Base-by-base conservation (phyloP, 768 basidiomycete species). In the Hemileccinum rubropunctum region DNA sequence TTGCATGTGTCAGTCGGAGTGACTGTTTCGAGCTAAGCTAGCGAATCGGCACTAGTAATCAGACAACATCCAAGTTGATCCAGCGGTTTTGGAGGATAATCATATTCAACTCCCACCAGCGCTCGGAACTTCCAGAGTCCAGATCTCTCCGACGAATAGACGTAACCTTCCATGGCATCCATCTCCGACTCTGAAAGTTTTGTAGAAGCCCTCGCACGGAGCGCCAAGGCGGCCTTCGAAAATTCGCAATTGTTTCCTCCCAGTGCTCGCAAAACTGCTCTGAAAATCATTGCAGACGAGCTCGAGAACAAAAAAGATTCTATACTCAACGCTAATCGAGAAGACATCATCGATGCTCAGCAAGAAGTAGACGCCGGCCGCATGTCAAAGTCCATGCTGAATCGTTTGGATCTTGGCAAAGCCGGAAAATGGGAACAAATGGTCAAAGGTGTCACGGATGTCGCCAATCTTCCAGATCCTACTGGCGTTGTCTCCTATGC, bases 401-500 rank as follows among this genome's bases (percentile, higher is more conserved):
- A 87, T 41, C 83, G 97, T 17, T 76, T 99, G 21, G 92, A 97
- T 64, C 78, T 91, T 48, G 72, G 71, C 61, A 80, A 75, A 49
- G 80, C 80, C 30, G 91, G 91, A 62, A 99, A 98, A 70, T 98
- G 92, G 89, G 86, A 90, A 23, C 81, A 89, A 0, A 95, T 98
- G 91, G 76, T 98, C 6, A 83, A 91, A 54, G 97, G 97, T 14
- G 78, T 98, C 34, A 62, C 78, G 10, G 94, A 97, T 60, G 95
- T 99, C 18, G 91, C 91, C 27, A 68, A 72, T 8, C 80, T 99
- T 28, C 84, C 86, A 0, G 89, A 93, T 66, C 95, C 97, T 3
- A 94, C 85, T 4, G 95, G 92, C 6, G 72, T 77, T 34, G 83
- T 97, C 17, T 81, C 88, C 0, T 98, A 97, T 67, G 93, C 97